Evolutionary conservation across 2,329 filamentous ascomycete species (phyloP).

Genomic region (Lomentospora prolificans): DNA sequence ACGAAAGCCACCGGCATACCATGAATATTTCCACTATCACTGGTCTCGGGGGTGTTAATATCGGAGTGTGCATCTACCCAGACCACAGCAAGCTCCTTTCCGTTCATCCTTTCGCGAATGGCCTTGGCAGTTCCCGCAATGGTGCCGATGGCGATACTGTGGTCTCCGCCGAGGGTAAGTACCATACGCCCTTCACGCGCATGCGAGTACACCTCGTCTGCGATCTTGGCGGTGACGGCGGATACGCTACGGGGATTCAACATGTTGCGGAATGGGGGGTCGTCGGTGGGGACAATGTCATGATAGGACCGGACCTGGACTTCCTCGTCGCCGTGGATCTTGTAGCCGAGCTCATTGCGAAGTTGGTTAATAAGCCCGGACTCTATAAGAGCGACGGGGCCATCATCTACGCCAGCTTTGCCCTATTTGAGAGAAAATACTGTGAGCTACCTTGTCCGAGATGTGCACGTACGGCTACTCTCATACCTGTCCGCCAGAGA

Average conservation of each 20-base stretch:
- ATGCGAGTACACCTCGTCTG: constrained; percentile 78
- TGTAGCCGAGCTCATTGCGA: constrained; percentile 77
- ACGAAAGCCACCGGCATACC: constrained; percentile 95
- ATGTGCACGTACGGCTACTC: too few species aligned
- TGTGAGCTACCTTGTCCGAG: constrained; percentile 12
- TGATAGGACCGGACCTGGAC: constrained; percentile 78
- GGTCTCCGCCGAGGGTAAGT: constrained; percentile 88
- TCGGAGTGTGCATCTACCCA: constrained; percentile 98
- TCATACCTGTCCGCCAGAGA: constrained; percentile 95
- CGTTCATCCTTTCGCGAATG: constrained; percentile 66
- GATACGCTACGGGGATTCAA: constrained; percentile 85
- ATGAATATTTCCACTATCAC: constrained; percentile 86
- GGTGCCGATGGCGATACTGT: constrained; percentile 92
- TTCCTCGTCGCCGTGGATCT: constrained; percentile 69
- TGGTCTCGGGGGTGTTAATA: constrained; percentile 92
- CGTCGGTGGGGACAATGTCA: constrained; percentile 58
- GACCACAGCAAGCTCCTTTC: constrained; percentile 80
- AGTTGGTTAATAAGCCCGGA: constrained; percentile 79
- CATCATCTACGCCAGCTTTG: constrained; percentile 86
- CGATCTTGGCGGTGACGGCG: constrained; percentile 71
- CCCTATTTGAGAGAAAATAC: constrained; percentile 40
- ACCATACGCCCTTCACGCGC: constrained; percentile 76
- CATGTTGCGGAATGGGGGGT: constrained; percentile 83
- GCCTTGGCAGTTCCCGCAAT: constrained; percentile 82
- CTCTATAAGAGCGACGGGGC: constrained; percentile 79